Conservation (phyloP, 805 yeast species). For the Candida vaughaniae region DNA sequence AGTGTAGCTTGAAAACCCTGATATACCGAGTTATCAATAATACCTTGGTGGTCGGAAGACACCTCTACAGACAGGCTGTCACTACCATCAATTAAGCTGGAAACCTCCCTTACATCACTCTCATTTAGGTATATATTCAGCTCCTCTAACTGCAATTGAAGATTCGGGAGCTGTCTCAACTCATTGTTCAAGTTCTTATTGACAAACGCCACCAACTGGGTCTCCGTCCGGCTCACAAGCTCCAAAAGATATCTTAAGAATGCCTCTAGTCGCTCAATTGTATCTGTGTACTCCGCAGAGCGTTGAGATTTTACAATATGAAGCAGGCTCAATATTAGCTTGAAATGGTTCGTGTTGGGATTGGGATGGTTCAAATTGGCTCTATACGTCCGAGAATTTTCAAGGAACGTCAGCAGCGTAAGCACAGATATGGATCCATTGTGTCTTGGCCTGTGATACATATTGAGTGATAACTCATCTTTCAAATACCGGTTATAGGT, state of each 20-base stretch:
- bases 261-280: not conserved
- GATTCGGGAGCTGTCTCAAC: slow-evolving; percentile 11
- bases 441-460: too few species aligned
- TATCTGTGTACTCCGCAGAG: not conserved
- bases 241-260: not conserved
- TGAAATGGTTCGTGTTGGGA: not conserved
- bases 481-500: slow-evolving; percentile 1
- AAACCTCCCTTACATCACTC: not conserved
- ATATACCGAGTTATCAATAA: not conserved
- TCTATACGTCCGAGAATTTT: too few species aligned
- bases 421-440: too few species aligned
- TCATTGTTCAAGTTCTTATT: slow-evolving; percentile 14
- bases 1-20: slow-evolving; percentile 11
- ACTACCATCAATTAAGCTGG: not conserved
- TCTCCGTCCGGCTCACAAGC: not conserved
- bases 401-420: too few species aligned
- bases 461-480: slow-evolving; percentile 4
- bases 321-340: not conserved
- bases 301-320: not conserved
- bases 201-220: slow-evolving; percentile 4
- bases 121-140: slow-evolving; percentile 4
- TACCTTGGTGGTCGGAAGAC: not conserved
- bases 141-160: slow-evolving; percentile 12
- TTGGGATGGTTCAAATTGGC: too few species aligned
- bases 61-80: not conserved